A percentile compares a stretch with the other conserved stretches of the same genome.
phyloP scores from a whole-genome alignment of 345 rosid species.

The Salix viminalis region DNA sequence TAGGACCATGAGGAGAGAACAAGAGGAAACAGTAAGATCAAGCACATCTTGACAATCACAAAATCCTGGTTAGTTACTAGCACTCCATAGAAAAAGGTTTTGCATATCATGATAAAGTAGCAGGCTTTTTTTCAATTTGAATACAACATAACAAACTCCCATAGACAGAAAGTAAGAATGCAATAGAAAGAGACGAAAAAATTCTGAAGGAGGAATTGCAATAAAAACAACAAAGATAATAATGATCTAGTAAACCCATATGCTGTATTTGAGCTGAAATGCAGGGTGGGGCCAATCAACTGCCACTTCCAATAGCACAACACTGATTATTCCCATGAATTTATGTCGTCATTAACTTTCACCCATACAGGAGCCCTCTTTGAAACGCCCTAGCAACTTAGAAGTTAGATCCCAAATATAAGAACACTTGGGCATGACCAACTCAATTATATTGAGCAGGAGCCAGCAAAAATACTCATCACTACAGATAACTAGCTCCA shows the following conservation, averaged over 20 bases:
- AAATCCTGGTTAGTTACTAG: not conserved
- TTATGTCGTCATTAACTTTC: not conserved
- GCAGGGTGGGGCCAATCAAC: not conserved
- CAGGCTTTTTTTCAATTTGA: not conserved
- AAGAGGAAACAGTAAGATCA: constrained; percentile 7
- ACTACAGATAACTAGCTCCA: not conserved
- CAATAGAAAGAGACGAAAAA: not conserved
- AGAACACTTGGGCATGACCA: not conserved
- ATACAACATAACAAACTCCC: not conserved
- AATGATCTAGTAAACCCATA: not conserved
- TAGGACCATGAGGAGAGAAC: not conserved
- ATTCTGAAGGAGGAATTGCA: not conserved
- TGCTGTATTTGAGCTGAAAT: not conserved
- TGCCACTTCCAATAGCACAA: not conserved
- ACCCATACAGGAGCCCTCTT: constrained; percentile 1
- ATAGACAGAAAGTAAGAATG: not conserved
- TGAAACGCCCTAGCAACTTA: constrained; percentile 1
- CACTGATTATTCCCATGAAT: not conserved
- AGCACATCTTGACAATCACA: not conserved
- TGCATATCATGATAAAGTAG: not conserved
- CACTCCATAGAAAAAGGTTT: not conserved
- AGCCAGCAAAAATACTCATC: not conserved
- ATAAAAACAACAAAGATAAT: not conserved
- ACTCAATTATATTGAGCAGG: constrained; percentile 4
- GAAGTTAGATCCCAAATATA: constrained; percentile 6